Percentiles rank a stretch among this genome's conserved stretches.
Evolutionary conservation across 768 basidiomycete genomes (phyloP).

Genomic region (Hygrocybe punicea): DNA sequence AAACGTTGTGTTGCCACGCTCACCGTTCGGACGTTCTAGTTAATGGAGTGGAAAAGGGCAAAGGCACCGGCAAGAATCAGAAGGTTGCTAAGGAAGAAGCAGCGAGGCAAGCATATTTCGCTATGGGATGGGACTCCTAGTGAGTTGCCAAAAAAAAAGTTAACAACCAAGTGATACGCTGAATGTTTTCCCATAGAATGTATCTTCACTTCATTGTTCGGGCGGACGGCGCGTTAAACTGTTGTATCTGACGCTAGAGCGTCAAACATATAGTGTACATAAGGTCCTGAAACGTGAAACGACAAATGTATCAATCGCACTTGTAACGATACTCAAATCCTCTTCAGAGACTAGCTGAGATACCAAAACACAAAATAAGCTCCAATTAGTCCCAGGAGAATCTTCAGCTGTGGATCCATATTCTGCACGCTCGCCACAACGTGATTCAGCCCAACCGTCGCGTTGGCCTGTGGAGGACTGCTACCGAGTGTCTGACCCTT

Average conservation of each 20-base stretch:
- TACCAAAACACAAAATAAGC: slow-evolving; percentile 64
- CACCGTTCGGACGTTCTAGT: slow-evolving; percentile 34
- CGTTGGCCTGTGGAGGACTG: slow-evolving; percentile 36
- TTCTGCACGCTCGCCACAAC: slow-evolving; percentile 41
- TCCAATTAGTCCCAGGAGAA: slow-evolving; percentile 58
- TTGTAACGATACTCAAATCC: background rate
- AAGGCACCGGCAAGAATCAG: slow-evolving; percentile 54
- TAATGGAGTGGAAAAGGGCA: slow-evolving; percentile 46
- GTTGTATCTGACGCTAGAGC: no score
- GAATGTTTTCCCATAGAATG: no score
- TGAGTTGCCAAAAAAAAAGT: slow-evolving; percentile 12
- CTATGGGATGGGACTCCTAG: slow-evolving; percentile 50
- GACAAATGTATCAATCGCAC: no score
- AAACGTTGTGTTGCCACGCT: background rate
- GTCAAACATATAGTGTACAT: no score
- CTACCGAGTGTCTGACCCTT: slow-evolving; percentile 72
- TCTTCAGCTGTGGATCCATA: slow-evolving; percentile 64
- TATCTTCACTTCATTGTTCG: background rate
- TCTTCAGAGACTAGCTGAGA: slow-evolving; percentile 30
- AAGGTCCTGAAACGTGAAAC: no score
- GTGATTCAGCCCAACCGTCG: slow-evolving; percentile 32
- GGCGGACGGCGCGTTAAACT: no score
- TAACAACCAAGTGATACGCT: no score
- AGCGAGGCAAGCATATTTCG: slow-evolving; percentile 52
- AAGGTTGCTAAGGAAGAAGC: slow-evolving; percentile 69